These are phyloP conservation scores for Colletotrichum aenigma DNA, from an alignment of 2,329 filamentous ascomycete genomes.

Conservation along the genomic window DNA sequence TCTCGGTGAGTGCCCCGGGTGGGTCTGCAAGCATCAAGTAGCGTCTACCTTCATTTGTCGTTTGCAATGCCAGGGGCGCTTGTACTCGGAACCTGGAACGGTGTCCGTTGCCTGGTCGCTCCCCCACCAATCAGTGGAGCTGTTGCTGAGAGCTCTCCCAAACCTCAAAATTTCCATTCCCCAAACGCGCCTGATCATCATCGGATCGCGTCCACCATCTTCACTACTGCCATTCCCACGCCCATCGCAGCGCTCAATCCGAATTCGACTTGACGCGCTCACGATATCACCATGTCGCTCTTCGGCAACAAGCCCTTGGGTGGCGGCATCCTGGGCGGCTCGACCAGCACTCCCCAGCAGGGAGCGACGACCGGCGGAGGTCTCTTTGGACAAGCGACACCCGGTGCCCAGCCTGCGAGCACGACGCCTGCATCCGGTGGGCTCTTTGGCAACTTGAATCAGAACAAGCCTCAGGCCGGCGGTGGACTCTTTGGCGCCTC, in stretches of 20 bases:
- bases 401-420: constrained; percentile 18
- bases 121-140: constrained; percentile 22
- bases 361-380: constrained; percentile 13
- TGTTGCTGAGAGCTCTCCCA: constrained; percentile 16
- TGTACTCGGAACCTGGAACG: not conserved
- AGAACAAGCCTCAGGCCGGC: constrained; percentile 28
- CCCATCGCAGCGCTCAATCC: not conserved
- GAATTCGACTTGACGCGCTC: not conserved
- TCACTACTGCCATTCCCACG: not conserved
- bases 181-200: constrained; percentile 8
- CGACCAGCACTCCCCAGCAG: constrained; percentile 14
- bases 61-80: not conserved
- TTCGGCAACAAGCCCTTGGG: constrained; percentile 25
- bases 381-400: constrained; percentile 22
- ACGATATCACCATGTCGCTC: constrained; percentile 17
- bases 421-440: constrained; percentile 28
- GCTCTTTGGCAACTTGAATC: constrained; percentile 20
- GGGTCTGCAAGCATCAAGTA: not conserved
- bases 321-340: constrained; percentile 10
- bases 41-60: not conserved
- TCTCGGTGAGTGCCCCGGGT: not conserved
- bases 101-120: constrained; percentile 17
- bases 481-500: constrained; percentile 35
- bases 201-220: not conserved
- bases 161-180: constrained; percentile 18